phyloP scores from a whole-genome alignment of 345 rosid species.

The Angophora floribunda region DNA sequence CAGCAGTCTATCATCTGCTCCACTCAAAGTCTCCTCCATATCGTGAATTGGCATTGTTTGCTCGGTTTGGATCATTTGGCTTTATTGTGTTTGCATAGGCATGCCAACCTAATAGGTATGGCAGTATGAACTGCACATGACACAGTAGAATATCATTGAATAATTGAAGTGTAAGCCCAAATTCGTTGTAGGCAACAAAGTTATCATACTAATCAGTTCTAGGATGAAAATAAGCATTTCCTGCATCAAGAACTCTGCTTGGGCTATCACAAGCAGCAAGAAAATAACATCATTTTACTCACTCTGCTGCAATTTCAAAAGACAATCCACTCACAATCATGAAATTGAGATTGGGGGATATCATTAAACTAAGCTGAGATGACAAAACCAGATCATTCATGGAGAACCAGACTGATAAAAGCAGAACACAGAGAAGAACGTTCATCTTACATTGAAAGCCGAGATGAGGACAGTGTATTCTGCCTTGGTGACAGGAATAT shows the following conservation, averaged over 20 bases:
- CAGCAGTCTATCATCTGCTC: constrained; percentile 33
- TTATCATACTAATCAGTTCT: background rate
- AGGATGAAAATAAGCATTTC: background rate
- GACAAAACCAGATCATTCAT: background rate
- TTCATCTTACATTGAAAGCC: constrained; percentile 57
- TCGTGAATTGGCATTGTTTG: constrained; percentile 41
- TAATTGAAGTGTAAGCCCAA: background rate
- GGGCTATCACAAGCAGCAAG: background rate
- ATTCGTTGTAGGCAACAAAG: background rate
- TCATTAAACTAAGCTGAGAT: background rate
- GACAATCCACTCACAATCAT: background rate
- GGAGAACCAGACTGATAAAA: background rate
- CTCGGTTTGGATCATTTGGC: constrained; percentile 32
- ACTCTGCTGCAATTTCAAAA: background rate
- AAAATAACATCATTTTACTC: background rate
- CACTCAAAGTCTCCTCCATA: constrained; percentile 77
- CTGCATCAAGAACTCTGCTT: background rate
- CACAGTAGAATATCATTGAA: background rate
- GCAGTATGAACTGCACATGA: constrained; percentile 60
- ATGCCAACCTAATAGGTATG: constrained; percentile 80
- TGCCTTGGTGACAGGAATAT: constrained; percentile 72
- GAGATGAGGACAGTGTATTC: constrained; percentile 70
- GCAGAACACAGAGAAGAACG: background rate
- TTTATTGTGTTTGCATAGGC: constrained; percentile 51
- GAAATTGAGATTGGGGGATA: background rate